A percentile compares a stretch with the other conserved stretches of the same genome.
These are phyloP conservation scores for Globisporangium polare DNA, from an alignment of 352 stramenopile genomes.

Conservation along the genomic window DNA sequence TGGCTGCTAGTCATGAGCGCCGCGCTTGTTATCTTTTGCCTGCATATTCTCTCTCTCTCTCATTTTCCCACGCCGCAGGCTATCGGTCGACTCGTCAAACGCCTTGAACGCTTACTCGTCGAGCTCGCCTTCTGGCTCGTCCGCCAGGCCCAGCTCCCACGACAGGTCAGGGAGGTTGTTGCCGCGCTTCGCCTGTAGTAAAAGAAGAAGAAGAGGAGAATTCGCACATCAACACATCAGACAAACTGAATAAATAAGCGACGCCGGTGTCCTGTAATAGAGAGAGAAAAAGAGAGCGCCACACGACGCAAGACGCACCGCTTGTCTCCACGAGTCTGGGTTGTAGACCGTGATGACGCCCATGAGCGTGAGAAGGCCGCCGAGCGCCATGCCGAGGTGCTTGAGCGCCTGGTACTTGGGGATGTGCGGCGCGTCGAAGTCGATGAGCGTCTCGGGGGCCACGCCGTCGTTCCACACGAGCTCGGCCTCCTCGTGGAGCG, in stretches of 20 bases:
- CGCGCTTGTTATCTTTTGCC: neutral
- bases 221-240: too few relatives aligned
- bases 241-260: neutral
- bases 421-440: slow-evolving; percentile 86
- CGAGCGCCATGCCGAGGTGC: slow-evolving; percentile 56
- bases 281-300: neutral
- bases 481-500: slow-evolving; percentile 74
- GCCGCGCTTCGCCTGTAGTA: slow-evolving; percentile 57
- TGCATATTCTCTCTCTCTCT: neutral
- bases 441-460: slow-evolving; percentile 81
- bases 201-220: too few relatives aligned
- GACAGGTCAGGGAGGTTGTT: slow-evolving; percentile 74
- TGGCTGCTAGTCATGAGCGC: slow-evolving; percentile 6
- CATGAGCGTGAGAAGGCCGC: slow-evolving; percentile 66
- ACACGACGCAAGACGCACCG: slow-evolving; percentile 31
- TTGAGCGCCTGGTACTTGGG: slow-evolving; percentile 70
- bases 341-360: slow-evolving; percentile 77
- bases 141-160: slow-evolving; percentile 73
- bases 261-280: neutral
- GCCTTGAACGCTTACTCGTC: slow-evolving; percentile 47
- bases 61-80: slow-evolving; percentile 1
- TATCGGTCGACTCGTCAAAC: slow-evolving; percentile 7
- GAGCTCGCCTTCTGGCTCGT: slow-evolving; percentile 81
- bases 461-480: slow-evolving; percentile 88
- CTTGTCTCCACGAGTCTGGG: slow-evolving; percentile 75